A percentile compares a stretch with the other conserved stretches of the same genome.
These are phyloP conservation scores for Trametes cubensis DNA, from an alignment of 768 basidiomycete genomes.

Conservation along the genomic window DNA sequence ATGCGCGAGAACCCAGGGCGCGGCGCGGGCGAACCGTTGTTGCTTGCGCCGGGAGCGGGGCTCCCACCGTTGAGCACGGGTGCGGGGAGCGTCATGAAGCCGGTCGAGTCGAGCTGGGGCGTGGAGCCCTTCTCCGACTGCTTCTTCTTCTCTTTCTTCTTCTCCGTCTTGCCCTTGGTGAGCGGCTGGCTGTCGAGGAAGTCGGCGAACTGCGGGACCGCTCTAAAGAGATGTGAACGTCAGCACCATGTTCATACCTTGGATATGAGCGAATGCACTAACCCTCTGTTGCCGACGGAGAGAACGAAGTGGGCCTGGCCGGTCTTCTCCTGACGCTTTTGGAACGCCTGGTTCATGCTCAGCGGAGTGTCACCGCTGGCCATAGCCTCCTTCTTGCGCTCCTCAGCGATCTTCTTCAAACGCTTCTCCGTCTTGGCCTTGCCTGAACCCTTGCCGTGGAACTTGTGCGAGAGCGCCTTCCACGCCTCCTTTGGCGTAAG, in stretches of 20 bases:
- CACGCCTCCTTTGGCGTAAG: conserved; percentile 96
- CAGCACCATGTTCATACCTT: background rate
- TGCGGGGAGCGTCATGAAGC: conserved; percentile 76
- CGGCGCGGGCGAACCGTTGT: conserved; percentile 61
- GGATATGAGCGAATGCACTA: conserved; percentile 32
- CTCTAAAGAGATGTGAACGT: conserved; percentile 46
- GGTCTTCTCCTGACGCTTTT: conserved; percentile 88
- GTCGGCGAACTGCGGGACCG: conserved; percentile 83
- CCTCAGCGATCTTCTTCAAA: conserved; percentile 96
- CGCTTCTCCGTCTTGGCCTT: conserved; percentile 98
- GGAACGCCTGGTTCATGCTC: conserved; percentile 94
- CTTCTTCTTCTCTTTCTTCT: conserved; percentile 79
- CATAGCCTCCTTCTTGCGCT: conserved; percentile 94
- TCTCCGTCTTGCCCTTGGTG: conserved; percentile 83
- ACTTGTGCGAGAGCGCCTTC: conserved; percentile 96
- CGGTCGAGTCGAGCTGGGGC: conserved; percentile 50
- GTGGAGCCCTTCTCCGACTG: conserved; percentile 56
- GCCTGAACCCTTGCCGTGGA: conserved; percentile 97
- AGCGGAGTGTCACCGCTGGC: conserved; percentile 92
- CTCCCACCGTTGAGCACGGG: conserved; percentile 49
- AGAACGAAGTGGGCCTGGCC: conserved; percentile 97
- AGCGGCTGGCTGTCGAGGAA: conserved; percentile 81
- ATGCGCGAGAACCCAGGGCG: conserved; percentile 80
- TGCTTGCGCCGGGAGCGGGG: conserved; percentile 31
- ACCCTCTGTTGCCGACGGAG: conserved; percentile 93